Percentiles rank a stretch among this genome's conserved stretches.
Conservation (phyloP, 805 yeast genomes). For the Geotrichum ghanense region DNA sequence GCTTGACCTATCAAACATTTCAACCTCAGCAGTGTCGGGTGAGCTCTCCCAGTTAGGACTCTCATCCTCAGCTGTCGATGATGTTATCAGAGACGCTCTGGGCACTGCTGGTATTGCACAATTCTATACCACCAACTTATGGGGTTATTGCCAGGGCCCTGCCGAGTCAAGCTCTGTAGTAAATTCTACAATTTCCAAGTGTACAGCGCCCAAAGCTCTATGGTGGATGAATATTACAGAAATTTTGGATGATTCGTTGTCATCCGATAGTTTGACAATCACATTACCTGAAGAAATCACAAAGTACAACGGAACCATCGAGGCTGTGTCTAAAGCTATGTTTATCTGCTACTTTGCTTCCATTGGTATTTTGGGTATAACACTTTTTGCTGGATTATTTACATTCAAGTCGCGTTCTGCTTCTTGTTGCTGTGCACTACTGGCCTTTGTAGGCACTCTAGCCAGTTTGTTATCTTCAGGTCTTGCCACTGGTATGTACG, state of each 20-base stretch:
- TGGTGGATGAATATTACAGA: slow-evolving; percentile 45
- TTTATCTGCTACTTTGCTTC: slow-evolving; percentile 44
- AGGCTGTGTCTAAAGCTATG: slow-evolving; percentile 42
- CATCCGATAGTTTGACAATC: slow-evolving; percentile 22
- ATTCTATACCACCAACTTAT: slow-evolving; percentile 44
- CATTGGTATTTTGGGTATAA: slow-evolving; percentile 31
- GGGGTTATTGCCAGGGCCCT: slow-evolving; percentile 51
- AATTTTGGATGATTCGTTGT: slow-evolving; percentile 20
- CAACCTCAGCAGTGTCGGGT: slow-evolving; percentile 16
- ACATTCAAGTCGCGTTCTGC: slow-evolving; percentile 37
- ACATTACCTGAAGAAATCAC: slow-evolving; percentile 44
- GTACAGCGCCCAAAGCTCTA: slow-evolving; percentile 44
- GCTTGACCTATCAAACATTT: slow-evolving; percentile 31
- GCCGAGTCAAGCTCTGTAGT: slow-evolving; percentile 13
- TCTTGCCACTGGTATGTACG: slow-evolving; percentile 52
- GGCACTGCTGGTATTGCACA: slow-evolving; percentile 32
- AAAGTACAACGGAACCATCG: slow-evolving; percentile 34
- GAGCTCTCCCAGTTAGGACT: slow-evolving; percentile 7
- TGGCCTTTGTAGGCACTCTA: slow-evolving; percentile 31
- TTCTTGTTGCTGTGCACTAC: slow-evolving; percentile 29
- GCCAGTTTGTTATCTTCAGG: slow-evolving; percentile 35
- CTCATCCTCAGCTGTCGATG: slow-evolving; percentile 9
- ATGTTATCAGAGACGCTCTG: slow-evolving; percentile 12
- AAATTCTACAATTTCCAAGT: slow-evolving; percentile 31
- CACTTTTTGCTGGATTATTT: slow-evolving; percentile 30